Base-by-base conservation (phyloP, 1,284 basidiomycete genomes). In the Rhodotorula sp. region DNA sequence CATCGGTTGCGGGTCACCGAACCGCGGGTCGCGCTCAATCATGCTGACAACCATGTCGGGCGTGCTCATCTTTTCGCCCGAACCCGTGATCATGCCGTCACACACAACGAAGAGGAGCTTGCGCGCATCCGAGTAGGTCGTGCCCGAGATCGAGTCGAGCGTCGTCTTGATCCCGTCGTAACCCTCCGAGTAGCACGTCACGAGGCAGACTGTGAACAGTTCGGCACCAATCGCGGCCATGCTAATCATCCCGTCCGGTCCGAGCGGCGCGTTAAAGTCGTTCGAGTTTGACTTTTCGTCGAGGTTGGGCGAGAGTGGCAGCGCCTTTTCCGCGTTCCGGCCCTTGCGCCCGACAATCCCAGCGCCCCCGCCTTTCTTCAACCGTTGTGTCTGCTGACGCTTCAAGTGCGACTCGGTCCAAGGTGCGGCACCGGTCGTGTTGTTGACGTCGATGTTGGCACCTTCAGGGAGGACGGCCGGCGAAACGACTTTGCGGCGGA, bases 41-140 rank as follows among this genome's bases (percentile, higher is more conserved):
- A 99, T 82, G 63, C 88, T 86, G 51, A 99, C 95, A 79, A 95
- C 98, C 64, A 93, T 94, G 81, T 99, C 96, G 17, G 96, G 96
- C 6, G 95, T 99, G 75, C 91, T 94, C 78, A 85, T 85, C 81
- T 93, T 91, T 84, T 99, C 95, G 64, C 96, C 96, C 6, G 89
- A 89, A 61, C 96, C 96, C 0, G 95, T 99, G 75, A 99, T 94
- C 93, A 99, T 98, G 8, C 96, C 96, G 81, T 99, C 96, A 49
- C 95, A 95, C 14, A 99, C 89, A 67, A 99, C 85, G 80, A 97
- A 96, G 54, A 99, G 82, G 29, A 99, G 84, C 81, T 99, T 99
- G 67, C 95, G 85, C 51, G 86, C 84, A 81, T 98, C 95, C 14
- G 93, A 91, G 81, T 98, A 99, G 6, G 87, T 89, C 1, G 95